These are phyloP conservation scores for Lactarius quietus DNA, from an alignment of 768 basidiomycete genomes.

Conservation along the genomic window DNA sequence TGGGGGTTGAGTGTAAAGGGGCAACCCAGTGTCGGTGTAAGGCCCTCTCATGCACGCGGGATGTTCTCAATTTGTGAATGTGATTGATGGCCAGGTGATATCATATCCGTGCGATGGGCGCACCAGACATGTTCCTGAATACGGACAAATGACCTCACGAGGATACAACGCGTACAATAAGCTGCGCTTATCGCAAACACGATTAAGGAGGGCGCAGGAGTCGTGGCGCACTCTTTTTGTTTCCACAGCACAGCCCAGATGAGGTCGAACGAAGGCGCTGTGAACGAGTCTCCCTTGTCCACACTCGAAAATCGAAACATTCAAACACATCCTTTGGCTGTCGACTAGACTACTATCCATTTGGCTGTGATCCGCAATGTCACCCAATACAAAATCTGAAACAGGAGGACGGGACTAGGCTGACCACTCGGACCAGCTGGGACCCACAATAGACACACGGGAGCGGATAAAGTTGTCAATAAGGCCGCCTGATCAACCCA, in stretches of 20 bases:
- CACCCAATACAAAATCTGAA: not conserved
- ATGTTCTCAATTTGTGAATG: not conserved
- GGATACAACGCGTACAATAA: not conserved
- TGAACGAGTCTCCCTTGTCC: not conserved
- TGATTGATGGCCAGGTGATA: not conserved
- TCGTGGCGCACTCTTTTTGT: not conserved
- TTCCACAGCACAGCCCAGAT: not conserved
- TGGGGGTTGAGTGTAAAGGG: conserved; percentile 12
- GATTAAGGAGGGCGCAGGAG: not conserved
- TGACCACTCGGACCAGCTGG: not conserved
- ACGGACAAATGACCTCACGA: not conserved
- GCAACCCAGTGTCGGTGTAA: not conserved
- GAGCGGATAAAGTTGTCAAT: not conserved
- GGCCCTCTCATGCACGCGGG: not conserved
- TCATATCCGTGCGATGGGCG: not conserved
- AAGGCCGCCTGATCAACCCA: not conserved
- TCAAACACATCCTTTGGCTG: too few species aligned
- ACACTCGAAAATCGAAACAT: not conserved
- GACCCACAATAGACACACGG: not conserved
- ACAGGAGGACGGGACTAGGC: not conserved
- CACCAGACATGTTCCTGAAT: not conserved
- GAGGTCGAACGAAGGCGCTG: too few species aligned
- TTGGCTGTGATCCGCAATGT: not conserved
- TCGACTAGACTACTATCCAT: too few species aligned
- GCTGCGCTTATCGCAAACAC: not conserved